phyloP scores from a whole-genome alignment of 768 basidiomycete genomes.

The Serendipita sp. region DNA sequence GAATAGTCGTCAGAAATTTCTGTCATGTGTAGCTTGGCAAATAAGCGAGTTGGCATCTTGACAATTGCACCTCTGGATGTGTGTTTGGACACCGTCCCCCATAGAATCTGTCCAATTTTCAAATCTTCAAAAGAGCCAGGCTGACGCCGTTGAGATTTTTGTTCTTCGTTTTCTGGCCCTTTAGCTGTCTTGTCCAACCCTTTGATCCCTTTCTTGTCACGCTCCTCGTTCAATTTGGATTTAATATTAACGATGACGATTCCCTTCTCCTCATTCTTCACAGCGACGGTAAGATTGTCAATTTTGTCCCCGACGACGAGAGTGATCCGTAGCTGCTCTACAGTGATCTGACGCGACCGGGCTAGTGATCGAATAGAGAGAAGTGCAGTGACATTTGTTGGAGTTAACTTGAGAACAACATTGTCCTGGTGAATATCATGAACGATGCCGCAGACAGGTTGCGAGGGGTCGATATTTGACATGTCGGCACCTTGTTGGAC shows the following conservation, averaged over 20 bases:
- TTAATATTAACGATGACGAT: slow-evolving; percentile 71
- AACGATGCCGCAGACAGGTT: slow-evolving; percentile 52
- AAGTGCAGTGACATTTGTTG: slow-evolving; percentile 55
- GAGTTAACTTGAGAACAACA: slow-evolving; percentile 52
- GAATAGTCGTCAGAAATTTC: slow-evolving; percentile 72
- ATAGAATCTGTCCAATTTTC: slow-evolving; percentile 52
- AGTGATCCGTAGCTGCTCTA: slow-evolving; percentile 43
- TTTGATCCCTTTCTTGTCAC: too few relatives aligned
- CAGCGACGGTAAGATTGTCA: slow-evolving; percentile 71
- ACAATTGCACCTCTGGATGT: slow-evolving; percentile 55
- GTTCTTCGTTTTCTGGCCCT: slow-evolving; percentile 15
- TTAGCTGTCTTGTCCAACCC: too few relatives aligned
- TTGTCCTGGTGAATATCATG: slow-evolving; percentile 76
- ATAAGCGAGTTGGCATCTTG: slow-evolving; percentile 53
- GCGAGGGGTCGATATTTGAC: slow-evolving; percentile 48
- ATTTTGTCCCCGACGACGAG: slow-evolving; percentile 56
- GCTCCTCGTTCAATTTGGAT: slow-evolving; percentile 32
- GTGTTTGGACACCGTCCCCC: slow-evolving; percentile 66
- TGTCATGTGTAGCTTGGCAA: slow-evolving; percentile 65
- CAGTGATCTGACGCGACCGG: slow-evolving; percentile 49
- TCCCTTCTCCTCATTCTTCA: slow-evolving; percentile 69
- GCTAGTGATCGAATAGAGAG: slow-evolving; percentile 81
- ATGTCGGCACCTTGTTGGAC: slow-evolving; percentile 23
- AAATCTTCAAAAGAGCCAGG: slow-evolving; percentile 47
- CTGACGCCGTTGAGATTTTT: slow-evolving; percentile 26